These are phyloP conservation scores for Ascoidea tarda DNA, from an alignment of 805 yeast genomes.

Conservation along the genomic window DNA sequence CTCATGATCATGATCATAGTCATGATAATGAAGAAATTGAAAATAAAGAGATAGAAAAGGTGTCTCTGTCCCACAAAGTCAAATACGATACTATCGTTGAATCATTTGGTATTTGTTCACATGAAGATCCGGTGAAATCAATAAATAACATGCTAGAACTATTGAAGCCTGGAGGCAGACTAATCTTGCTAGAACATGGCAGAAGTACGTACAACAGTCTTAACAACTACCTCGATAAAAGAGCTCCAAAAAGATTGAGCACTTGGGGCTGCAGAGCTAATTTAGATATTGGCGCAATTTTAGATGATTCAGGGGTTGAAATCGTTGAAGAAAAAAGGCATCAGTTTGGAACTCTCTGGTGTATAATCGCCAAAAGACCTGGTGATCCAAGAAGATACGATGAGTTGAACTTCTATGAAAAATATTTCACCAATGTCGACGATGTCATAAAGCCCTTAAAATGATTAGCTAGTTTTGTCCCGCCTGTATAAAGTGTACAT, in stretches of 20 bases:
- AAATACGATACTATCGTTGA: slow-evolving; percentile 87
- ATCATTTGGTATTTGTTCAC: slow-evolving; percentile 93
- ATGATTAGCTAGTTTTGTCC: too few relatives aligned
- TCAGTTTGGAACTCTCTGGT: slow-evolving; percentile 91
- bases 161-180: slow-evolving; percentile 81
- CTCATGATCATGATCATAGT: slow-evolving; percentile 12
- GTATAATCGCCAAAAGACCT: slow-evolving; percentile 62
- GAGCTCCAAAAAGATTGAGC: slow-evolving; percentile 72
- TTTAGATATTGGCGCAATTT: slow-evolving; percentile 77
- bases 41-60: slow-evolving; percentile 12
- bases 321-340: slow-evolving; percentile 67
- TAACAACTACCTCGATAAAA: slow-evolving; percentile 65
- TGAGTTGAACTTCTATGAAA: slow-evolving; percentile 8
- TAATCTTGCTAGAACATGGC: slow-evolving; percentile 85
- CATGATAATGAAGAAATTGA: not conserved
- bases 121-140: slow-evolving; percentile 81
- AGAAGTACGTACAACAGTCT: slow-evolving; percentile 68
- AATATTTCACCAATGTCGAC: slow-evolving; percentile 7
- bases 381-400: slow-evolving; percentile 36
- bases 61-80: slow-evolving; percentile 19
- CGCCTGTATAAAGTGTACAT: not conserved
- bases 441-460: not conserved
- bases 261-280: slow-evolving; percentile 99
- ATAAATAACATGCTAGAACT: slow-evolving; percentile 57
- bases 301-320: slow-evolving; percentile 74